Conservation (phyloP, 1,139 yeast genomes). For the Petasospora rhodanensis region DNA sequence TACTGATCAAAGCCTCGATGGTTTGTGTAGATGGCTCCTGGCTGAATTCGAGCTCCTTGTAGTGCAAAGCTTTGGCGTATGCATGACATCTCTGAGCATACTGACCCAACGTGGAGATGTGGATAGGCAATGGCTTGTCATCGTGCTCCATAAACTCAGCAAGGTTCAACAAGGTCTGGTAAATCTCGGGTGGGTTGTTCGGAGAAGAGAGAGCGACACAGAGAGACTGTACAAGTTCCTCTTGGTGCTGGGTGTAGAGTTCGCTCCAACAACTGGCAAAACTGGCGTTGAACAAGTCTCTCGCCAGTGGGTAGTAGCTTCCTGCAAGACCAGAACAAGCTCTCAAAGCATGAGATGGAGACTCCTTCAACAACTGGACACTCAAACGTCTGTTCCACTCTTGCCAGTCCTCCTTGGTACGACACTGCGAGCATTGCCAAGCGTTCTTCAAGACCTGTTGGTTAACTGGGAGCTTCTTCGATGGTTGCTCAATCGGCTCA, state of each 20-base stretch:
- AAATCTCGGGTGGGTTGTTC: constrained; percentile 92
- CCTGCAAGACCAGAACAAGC: constrained; percentile 92
- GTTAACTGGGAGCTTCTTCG: constrained; percentile 63
- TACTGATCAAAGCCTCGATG: constrained; percentile 85
- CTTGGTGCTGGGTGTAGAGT: constrained; percentile 86
- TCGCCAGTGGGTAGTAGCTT: constrained; percentile 83
- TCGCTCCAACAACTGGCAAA: constrained; percentile 97
- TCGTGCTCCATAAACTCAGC: constrained; percentile 99
- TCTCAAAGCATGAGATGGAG: constrained; percentile 91
- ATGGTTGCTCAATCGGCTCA: constrained; percentile 67
- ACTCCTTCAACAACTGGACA: constrained; percentile 81
- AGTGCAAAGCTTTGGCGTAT: constrained; percentile 94
- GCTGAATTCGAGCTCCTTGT: constrained; percentile 90
- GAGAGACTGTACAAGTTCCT: constrained; percentile 79
- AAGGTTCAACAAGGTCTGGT: constrained; percentile 80
- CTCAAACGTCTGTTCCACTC: constrained; percentile 92
- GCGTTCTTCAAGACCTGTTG: constrained; percentile 51
- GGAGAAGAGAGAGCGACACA: constrained; percentile 87
- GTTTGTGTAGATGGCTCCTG: constrained; percentile 92
- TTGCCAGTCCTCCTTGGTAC: constrained; percentile 95
- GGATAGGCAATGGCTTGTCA: constrained; percentile 88
- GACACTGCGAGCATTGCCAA: constrained; percentile 89
- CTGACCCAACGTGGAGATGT: constrained; percentile 82
- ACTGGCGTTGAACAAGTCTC: constrained; percentile 88
- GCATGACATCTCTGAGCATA: constrained; percentile 97